A percentile compares a stretch with the other conserved stretches of the same genome.
Evolutionary conservation across 768 basidiomycete species (phyloP).

Genomic region (Udeniomyces megalosporus): DNA sequence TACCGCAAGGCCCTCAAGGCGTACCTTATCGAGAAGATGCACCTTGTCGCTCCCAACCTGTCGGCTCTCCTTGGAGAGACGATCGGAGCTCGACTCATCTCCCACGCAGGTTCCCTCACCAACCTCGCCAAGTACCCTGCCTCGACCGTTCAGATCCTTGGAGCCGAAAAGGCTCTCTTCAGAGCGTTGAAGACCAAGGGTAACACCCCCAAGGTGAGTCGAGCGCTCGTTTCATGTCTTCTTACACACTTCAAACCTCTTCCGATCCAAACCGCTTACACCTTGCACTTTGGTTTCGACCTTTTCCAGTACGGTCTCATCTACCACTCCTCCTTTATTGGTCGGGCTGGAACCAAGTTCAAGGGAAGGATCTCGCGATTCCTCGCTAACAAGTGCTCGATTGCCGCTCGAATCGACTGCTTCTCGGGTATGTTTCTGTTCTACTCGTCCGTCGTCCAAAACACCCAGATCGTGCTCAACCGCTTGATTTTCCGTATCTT

Average conservation of each 20-base stretch:
- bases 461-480: background rate
- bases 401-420: conserved; percentile 94
- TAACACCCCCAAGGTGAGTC: conserved; percentile 39
- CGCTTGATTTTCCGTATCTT: background rate
- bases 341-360: conserved; percentile 89
- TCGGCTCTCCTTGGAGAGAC: conserved; percentile 68
- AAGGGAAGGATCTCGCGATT: conserved; percentile 99
- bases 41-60: conserved; percentile 90
- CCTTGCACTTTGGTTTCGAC: background rate
- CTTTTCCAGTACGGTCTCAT: conserved; percentile 65
- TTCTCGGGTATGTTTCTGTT: conserved; percentile 54
- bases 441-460: conserved; percentile 36
- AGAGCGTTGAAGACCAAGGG: conserved; percentile 37
- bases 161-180: conserved; percentile 38
- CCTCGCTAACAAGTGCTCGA: conserved; percentile 95
- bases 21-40: conserved; percentile 95
- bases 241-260: conserved; percentile 90
- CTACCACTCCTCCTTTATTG: conserved; percentile 86
- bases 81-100: conserved; percentile 58
- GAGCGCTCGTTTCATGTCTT: conserved; percentile 36
- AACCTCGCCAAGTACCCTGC: conserved; percentile 36
- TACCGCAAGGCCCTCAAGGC: conserved; percentile 91
- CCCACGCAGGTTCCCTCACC: conserved; percentile 35
- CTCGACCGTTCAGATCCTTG: conserved; percentile 36
- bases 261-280: conserved; percentile 39